Evolutionary conservation across 1,284 basidiomycete genomes (phyloP).

Genomic region (Veloboletus limbatus): DNA sequence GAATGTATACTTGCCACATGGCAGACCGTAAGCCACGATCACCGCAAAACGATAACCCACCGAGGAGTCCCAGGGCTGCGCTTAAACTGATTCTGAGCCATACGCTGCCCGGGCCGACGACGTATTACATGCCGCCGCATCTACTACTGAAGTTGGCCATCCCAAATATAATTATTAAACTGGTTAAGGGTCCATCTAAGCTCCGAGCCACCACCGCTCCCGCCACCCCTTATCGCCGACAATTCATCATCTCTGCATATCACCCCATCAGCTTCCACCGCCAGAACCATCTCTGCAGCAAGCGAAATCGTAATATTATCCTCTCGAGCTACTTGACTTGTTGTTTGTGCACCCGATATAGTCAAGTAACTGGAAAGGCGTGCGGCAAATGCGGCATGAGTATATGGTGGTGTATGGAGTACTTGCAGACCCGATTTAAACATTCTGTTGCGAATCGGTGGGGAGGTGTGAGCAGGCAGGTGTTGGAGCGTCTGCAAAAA

Average conservation of each 20-base stretch:
- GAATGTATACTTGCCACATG: slow-evolving; percentile 3
- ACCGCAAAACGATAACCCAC: neutral
- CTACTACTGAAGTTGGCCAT: slow-evolving; percentile 44
- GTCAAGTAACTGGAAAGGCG: slow-evolving; percentile 58
- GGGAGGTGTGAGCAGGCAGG: slow-evolving; percentile 65
- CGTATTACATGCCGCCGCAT: slow-evolving; percentile 13
- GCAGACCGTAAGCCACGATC: slow-evolving; percentile 1
- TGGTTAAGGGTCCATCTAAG: slow-evolving; percentile 48
- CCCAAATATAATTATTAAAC: slow-evolving; percentile 66
- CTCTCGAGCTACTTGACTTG: slow-evolving; percentile 62
- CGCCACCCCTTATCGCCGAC: slow-evolving; percentile 39
- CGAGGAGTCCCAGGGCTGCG: neutral
- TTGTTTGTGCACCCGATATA: slow-evolving; percentile 48
- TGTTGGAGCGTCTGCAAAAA: slow-evolving; percentile 72
- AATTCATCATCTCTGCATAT: slow-evolving; percentile 73
- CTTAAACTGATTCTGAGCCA: neutral
- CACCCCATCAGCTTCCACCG: slow-evolving; percentile 62
- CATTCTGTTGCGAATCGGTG: slow-evolving; percentile 64
- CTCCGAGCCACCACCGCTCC: slow-evolving; percentile 35
- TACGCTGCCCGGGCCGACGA: neutral
- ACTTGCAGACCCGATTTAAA: slow-evolving; percentile 76
- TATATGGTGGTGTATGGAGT: slow-evolving; percentile 79
- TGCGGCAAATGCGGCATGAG: slow-evolving; percentile 60
- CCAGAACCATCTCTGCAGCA: slow-evolving; percentile 69
- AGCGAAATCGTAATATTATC: slow-evolving; percentile 73